A percentile compares a stretch with the other conserved stretches of the same genome.
Evolutionary conservation across 2,329 filamentous ascomycete species (phyloP).

Genomic region (Dothidotthia symphoricarpi): DNA sequence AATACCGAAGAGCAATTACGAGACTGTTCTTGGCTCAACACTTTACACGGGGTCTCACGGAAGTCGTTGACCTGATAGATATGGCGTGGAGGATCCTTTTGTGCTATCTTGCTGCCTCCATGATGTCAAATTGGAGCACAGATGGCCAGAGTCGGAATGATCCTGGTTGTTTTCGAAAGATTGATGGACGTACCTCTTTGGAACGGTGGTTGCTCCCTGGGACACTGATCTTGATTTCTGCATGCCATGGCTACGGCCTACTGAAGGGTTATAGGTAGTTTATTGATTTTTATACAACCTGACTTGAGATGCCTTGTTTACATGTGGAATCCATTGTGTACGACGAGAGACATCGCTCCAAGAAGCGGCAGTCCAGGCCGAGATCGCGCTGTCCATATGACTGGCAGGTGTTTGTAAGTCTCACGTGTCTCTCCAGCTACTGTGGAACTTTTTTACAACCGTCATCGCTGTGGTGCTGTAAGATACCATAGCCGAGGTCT

Average conservation of each 20-base stretch:
- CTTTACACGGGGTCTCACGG: constrained; percentile 39
- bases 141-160: background rate
- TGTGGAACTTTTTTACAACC: too few relatives aligned
- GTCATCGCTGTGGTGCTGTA: too few relatives aligned
- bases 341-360: too few relatives aligned
- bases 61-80: constrained; percentile 65
- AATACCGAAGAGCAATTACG: constrained; percentile 41
- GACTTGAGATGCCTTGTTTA: too few relatives aligned
- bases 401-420: background rate
- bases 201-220: constrained; percentile 10
- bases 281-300: too few relatives aligned
- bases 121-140: constrained; percentile 16
- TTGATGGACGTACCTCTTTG: background rate
- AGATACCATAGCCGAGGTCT: constrained; percentile 14
- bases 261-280: constrained; percentile 30
- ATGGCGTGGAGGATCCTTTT: constrained; percentile 65
- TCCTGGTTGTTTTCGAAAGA: constrained; percentile 1
- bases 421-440: too few relatives aligned
- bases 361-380: too few relatives aligned
- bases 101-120: constrained; percentile 32
- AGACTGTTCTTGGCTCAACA: constrained; percentile 47
- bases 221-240: constrained; percentile 4
- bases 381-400: background rate
- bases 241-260: constrained; percentile 27
- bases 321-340: too few relatives aligned